Evolutionary conservation across 495 filamentous ascomycete species (phyloP), one percentile per base, ranked within the genome.

Genomic region (Cercophora scortea): DNA sequence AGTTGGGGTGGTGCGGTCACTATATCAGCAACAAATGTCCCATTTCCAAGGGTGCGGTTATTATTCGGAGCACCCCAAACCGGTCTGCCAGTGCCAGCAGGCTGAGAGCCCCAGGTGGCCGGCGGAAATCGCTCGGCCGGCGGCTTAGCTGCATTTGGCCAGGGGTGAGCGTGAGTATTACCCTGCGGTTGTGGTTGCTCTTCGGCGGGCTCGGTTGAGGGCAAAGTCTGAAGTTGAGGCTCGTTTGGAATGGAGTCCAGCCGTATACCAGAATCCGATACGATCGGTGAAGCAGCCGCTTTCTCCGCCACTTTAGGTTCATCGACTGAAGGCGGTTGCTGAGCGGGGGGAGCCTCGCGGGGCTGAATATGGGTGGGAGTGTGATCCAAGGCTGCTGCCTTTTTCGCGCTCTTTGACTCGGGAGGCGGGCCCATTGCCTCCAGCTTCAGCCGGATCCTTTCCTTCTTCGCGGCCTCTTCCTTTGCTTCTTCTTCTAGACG

Each of bases 371-470:
- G 67, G 9, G 64, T 61, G 3, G 69, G 66, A 6, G 65, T 61
- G n/a, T 64, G 53, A 42, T 57, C 64, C 44, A 64, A 63, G 52
- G 72, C 71, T 55, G 74, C 69, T 10, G 61, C 73, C 52, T 73
- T 78, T 54, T 77, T 80, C 11, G 66, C 70, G 52, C 66, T 74
- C 45, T 78, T 79, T 36, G 83, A 84, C 42, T 87, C 76, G 3
- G 86, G 86, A 6, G 82, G 66, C 42, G 83, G 77, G 0, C 88
- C 91, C 56, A 97, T 69, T 6, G 79, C 79, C 58, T 86, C 89
- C 47, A 98, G 74, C 69, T 92, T 95, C 57, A 87, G 75, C 33
- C 83, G 79, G 57, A 97, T 88, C 42, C 93, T 79, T 64, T 95
- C 91, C 56, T 83, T 80, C 55, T 79, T 84, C 16, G 78, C 93